Percentiles rank a stretch among this genome's conserved stretches.
Evolutionary conservation across 257 asterid genomes (phyloP).

Genomic region (Solanum ossicruentum): DNA sequence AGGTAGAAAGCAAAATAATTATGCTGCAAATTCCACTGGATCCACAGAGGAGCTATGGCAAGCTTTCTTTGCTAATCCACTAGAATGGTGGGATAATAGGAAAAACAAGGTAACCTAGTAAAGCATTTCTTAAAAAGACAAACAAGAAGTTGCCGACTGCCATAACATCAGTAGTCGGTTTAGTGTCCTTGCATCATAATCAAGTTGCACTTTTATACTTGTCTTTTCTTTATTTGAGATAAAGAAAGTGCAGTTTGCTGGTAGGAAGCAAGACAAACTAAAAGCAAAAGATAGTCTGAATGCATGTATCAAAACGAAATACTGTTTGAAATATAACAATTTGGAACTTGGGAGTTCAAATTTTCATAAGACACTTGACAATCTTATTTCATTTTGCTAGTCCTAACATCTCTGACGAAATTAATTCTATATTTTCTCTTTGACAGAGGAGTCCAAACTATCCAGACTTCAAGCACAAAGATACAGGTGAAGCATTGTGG

Average conservation of each 20-base stretch:
- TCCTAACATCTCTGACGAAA: not conserved
- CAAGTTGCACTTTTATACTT: not conserved
- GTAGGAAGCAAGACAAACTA: not conserved
- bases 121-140: not conserved
- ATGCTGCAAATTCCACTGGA: conserved; percentile 45
- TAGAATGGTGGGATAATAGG: conserved; percentile 98
- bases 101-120: conserved; percentile 62
- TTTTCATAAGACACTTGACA: not conserved
- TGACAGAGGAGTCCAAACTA: conserved; percentile 79
- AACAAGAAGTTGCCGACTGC: not conserved
- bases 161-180: not conserved
- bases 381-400: not conserved
- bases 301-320: not conserved
- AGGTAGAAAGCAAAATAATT: conserved; percentile 45
- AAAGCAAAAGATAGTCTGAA: not conserved
- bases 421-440: not conserved
- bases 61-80: conserved; percentile 87
- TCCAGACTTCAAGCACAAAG: conserved; percentile 99
- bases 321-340: not conserved
- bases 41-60: conserved; percentile 89
- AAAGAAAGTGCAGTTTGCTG: not conserved
- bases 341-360: not conserved
- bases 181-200: not conserved
- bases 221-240: not conserved
- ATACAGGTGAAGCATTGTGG: conserved; percentile 92